Evolutionary conservation across 306 rosid genomes (phyloP), one percentile per base, ranked within the genome.

Genomic region (Pyrus betulifolia): DNA sequence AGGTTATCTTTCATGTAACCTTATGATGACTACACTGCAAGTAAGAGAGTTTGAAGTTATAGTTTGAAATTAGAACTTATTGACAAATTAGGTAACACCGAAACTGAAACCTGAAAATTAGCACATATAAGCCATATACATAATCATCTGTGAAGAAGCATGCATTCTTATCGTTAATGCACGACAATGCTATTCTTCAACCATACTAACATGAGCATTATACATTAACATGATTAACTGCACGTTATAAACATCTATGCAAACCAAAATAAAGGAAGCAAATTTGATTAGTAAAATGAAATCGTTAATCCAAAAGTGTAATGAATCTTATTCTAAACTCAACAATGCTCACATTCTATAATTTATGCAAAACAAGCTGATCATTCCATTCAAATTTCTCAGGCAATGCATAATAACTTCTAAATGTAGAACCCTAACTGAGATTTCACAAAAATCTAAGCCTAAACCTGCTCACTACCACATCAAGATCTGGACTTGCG

Each of bases 401-500:
- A 63, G 57, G 19, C 18, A 73, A 27, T 45, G 75, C 52, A 69
- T 28, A 42, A 35, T 68, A 61, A 61, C 58, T 61, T 72, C 54
- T 68, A 51, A 45, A 63, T 59, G 42, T 54, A 9, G 18, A 42
- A 14, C 52, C 52, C 51, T 38, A 18, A 76, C 4, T 17, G 46
- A 54, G 21, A 54, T 23, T 51, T 17, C 67, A 38, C 28, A 45
- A 58, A 46, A 52, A 66, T 54, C 23, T 74, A 64, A 28, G 6
- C 35, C 70, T 33, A 23, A 55, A 42, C 58, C 54, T 35, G 2
- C 71, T 51, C 30, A 63, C 30, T 58, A 70, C 35, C 21, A 27
- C 70, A 46, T 80, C 76, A 68, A 70, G 81, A 62, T 76, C 84
- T 71, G 23, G 86, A 35, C 88, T 87, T 84, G 57, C 88, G 85